Evolutionary conservation across 2,329 filamentous ascomycete genomes (phyloP), one percentile per base, ranked within the genome.

Genomic region (Colletotrichum viniferum): DNA sequence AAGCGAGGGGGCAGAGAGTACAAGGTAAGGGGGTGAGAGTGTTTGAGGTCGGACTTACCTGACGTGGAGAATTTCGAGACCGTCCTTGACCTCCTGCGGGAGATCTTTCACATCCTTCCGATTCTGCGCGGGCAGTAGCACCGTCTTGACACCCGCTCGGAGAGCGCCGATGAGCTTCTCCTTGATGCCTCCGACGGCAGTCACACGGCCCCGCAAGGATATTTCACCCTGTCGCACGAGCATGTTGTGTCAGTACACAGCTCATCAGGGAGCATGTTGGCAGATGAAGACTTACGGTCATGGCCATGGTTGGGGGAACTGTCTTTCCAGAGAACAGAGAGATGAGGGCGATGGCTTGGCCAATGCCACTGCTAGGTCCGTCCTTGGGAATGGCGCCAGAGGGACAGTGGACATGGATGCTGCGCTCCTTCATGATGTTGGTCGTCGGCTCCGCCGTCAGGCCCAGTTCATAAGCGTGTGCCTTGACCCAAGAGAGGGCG

Each of bases 121-220:
- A 83, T 99, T 99, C 79, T 95, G 94, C 36, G 93, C 91, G 4
- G 97, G 97, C 9, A 99, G 87, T 76, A 99, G 84, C 9, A 99
- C 96, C 36, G 95, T 96, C 89, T 98, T 98, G 77, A 99, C 96
- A 32, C 97, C 97, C 3, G 97, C 97, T 71, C 96, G 91, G 82
- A 97, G 88, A 10, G 97, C 97, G 26, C 97, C 97, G 82, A 99
- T 98, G 69, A 98, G 89, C 85, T 99, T 99, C 91, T 99, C 96
- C 86, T 98, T 98, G 87, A 99, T 98, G 21, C 97, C 97, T 69
- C 97, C 97, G 43, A 99, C 97, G 30, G 96, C 95, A 85, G 97
- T 95, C 72, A 99, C 94, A 78, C 96, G 92, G 26, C 97, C 97
- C 56, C 97, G 92, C 30, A 99, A 91, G 72, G 94, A 95, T 77